Conservation (phyloP, 768 basidiomycete genomes). For the Solioccasus polychromus region DNA sequence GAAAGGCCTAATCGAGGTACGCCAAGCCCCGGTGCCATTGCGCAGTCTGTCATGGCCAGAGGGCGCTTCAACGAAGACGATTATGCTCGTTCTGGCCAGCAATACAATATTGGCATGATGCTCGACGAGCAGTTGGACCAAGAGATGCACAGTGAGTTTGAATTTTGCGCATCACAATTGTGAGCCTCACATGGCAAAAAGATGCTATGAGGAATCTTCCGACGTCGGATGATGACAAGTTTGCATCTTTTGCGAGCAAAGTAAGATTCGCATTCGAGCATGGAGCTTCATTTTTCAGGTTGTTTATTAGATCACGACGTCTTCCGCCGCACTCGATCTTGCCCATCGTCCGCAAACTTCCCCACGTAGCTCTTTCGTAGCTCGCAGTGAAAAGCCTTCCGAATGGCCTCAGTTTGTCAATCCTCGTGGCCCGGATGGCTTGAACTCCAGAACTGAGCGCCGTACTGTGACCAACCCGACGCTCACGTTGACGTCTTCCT, state of each 20-base stretch:
- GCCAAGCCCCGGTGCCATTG: constrained; percentile 49
- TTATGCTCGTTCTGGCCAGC: constrained; percentile 54
- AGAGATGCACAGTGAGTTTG: constrained; percentile 84
- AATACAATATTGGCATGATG: constrained; percentile 85
- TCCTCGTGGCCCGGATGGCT: constrained; percentile 57
- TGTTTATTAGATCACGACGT: constrained; percentile 62
- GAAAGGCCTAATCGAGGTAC: constrained; percentile 58
- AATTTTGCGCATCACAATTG: constrained; percentile 5
- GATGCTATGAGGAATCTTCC: constrained; percentile 88
- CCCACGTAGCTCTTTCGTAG: constrained; percentile 55
- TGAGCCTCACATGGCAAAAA: constrained; percentile 32
- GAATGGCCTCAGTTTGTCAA: constrained; percentile 92
- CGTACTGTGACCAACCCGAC: constrained; percentile 75
- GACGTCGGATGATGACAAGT: constrained; percentile 90
- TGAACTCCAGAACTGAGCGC: constrained; percentile 55
- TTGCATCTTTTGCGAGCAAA: constrained; percentile 60
- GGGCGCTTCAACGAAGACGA: constrained; percentile 59
- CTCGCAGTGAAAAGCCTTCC: constrained; percentile 70
- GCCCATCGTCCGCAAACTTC: constrained; percentile 86
- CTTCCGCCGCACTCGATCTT: constrained; percentile 90
- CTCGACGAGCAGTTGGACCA: constrained; percentile 90
- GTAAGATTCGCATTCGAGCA: constrained; percentile 36
- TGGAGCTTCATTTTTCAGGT: constrained; percentile 3
- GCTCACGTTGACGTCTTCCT: constrained; percentile 55
- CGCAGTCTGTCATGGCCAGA: constrained; percentile 53